Conservation (phyloP, 495 filamentous ascomycete genomes). For the Neurospora discreta region DNA sequence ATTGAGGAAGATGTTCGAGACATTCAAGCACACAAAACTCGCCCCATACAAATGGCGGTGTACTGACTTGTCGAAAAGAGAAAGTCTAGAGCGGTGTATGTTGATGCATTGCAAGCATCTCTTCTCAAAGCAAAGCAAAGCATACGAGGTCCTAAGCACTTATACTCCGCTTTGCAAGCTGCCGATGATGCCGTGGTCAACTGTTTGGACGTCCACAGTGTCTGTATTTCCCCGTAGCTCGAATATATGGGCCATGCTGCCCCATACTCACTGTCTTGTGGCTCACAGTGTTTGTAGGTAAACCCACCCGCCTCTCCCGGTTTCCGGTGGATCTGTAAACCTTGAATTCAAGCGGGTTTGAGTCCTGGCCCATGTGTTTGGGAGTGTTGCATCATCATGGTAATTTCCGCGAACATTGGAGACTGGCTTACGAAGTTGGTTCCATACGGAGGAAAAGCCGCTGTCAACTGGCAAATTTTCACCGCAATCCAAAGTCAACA, state of each 20-base stretch:
- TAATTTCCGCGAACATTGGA: neutral
- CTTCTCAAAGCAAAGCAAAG: neutral
- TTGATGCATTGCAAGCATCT: neutral
- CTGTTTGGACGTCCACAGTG: neutral
- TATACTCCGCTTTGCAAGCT: neutral
- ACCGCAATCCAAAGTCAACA: neutral
- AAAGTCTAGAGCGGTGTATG: neutral
- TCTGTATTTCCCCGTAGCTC: neutral
- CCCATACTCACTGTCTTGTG: neutral
- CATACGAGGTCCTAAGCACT: neutral
- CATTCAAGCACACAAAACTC: neutral
- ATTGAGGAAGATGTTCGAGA: neutral
- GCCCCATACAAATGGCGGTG: neutral
- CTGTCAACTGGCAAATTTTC: neutral
- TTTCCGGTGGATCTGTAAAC: neutral
- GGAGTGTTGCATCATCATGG: neutral
- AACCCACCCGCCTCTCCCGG: neutral
- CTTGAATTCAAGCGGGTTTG: neutral
- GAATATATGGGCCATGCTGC: neutral
- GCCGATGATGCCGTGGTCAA: neutral
- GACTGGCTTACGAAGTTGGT: neutral
- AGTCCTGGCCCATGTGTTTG: neutral
- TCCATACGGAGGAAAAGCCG: neutral
- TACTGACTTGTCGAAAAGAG: neutral
- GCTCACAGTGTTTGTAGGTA: neutral